A percentile compares a stretch with the other conserved stretches of the same genome.
phyloP scores from a whole-genome alignment of 2,329 filamentous ascomycete species.

The Aspergillus persii region DNA sequence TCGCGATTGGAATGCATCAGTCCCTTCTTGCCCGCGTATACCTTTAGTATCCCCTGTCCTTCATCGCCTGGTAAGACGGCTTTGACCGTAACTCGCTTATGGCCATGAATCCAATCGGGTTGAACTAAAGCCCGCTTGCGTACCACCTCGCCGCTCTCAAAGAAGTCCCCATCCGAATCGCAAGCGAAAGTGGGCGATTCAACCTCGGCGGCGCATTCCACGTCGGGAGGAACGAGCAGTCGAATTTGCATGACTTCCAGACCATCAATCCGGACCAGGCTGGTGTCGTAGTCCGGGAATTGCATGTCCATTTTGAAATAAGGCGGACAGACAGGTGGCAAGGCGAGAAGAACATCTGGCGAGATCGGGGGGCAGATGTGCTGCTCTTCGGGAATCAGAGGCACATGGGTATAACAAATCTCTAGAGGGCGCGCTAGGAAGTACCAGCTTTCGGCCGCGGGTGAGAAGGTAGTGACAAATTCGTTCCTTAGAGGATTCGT shows the following conservation, averaged over 20 bases:
- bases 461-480: slow-evolving; percentile 71
- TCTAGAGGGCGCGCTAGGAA: slow-evolving; percentile 88
- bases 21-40: slow-evolving; percentile 91
- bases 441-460: slow-evolving; percentile 82
- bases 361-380: slow-evolving; percentile 87
- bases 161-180: slow-evolving; percentile 86
- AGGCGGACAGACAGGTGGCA: slow-evolving; percentile 80
- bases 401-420: slow-evolving; percentile 93
- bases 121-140: slow-evolving; percentile 86
- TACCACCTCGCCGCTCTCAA: slow-evolving; percentile 84
- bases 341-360: slow-evolving; percentile 78
- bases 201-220: slow-evolving; percentile 89
- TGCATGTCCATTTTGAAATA: slow-evolving; percentile 82
- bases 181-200: slow-evolving; percentile 77
- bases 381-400: slow-evolving; percentile 81
- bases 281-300: slow-evolving; percentile 88
- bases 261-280: slow-evolving; percentile 78
- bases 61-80: slow-evolving; percentile 89
- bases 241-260: slow-evolving; percentile 91
- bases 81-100: slow-evolving; percentile 92
- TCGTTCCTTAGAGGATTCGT: slow-evolving; percentile 77
- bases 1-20: slow-evolving; percentile 97
- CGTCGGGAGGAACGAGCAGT: slow-evolving; percentile 80
- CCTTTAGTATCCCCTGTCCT: slow-evolving; percentile 79
- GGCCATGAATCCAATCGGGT: slow-evolving; percentile 82